phyloP scores from a whole-genome alignment of 2,329 filamentous ascomycete species.

The Paramyrothecium sp. region DNA sequence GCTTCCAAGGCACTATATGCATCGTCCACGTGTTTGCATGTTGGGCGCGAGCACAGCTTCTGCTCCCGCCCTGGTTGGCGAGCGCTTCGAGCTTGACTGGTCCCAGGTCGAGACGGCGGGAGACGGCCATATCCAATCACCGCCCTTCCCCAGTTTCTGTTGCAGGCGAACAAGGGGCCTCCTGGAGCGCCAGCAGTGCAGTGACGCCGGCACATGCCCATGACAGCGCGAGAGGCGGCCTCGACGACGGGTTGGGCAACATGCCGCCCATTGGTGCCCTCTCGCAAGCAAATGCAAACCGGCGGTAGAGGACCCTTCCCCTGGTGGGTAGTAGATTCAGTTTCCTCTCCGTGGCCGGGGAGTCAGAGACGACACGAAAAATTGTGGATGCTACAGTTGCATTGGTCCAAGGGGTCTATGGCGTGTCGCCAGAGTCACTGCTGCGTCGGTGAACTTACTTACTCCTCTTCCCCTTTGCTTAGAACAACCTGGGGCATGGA shows the following conservation, averaged over 20 bases:
- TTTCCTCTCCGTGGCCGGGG: background rate
- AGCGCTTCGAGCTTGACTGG: background rate
- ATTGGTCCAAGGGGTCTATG: background rate
- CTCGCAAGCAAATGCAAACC: background rate
- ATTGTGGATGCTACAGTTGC: background rate
- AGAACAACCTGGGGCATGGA: too few relatives aligned
- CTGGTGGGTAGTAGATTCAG: too few relatives aligned
- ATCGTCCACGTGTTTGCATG: slow-evolving; percentile 24
- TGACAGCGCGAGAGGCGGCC: background rate
- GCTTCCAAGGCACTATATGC: background rate
- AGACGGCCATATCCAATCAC: background rate
- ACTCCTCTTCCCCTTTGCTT: background rate
- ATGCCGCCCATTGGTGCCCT: background rate
- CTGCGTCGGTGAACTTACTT: background rate
- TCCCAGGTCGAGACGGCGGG: background rate
- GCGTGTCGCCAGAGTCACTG: background rate
- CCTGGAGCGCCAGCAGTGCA: background rate
- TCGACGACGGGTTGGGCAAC: background rate
- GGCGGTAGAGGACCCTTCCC: too few relatives aligned
- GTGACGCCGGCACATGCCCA: background rate
- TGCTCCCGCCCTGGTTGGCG: background rate
- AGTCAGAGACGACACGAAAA: background rate
- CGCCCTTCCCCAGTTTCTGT: background rate
- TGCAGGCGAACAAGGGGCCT: background rate
- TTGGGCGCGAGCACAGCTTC: slow-evolving; percentile 22